These are phyloP conservation scores for Cenchrus fungigraminus DNA, from an alignment of 176 grass and related monocot genomes.

Conservation along the genomic window DNA sequence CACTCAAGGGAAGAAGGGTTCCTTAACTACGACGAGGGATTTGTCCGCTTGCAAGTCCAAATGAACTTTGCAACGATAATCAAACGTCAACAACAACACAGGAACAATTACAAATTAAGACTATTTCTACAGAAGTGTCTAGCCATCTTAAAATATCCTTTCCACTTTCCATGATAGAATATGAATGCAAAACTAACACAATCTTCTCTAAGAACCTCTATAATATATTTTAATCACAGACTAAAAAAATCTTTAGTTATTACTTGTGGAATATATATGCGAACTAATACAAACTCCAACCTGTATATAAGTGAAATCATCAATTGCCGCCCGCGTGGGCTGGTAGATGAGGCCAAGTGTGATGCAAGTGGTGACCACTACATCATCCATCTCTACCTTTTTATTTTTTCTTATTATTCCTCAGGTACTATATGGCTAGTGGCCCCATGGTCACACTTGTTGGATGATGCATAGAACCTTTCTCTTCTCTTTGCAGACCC, in stretches of 20 bases:
- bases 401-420: neutral
- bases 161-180: neutral
- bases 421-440: neutral
- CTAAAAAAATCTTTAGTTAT: neutral
- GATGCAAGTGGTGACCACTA: neutral
- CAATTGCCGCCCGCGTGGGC: neutral
- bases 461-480: too few species aligned
- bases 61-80: too few species aligned
- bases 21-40: too few species aligned
- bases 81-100: neutral
- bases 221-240: neutral
- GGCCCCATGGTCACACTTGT: neutral
- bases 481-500: too few species aligned
- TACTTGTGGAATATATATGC: neutral
- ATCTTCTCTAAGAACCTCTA: too few species aligned
- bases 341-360: neutral
- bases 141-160: neutral
- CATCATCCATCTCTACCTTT: neutral
- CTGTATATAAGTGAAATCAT: neutral
- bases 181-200: too few species aligned
- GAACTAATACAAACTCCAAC: neutral
- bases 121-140: neutral
- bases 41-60: too few species aligned
- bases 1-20: too few species aligned
- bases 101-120: neutral